Evolutionary conservation across 2,329 filamentous ascomycete species (phyloP), one percentile per base, ranked within the genome.

Genomic region (Paraconiothyrium brasiliense): DNA sequence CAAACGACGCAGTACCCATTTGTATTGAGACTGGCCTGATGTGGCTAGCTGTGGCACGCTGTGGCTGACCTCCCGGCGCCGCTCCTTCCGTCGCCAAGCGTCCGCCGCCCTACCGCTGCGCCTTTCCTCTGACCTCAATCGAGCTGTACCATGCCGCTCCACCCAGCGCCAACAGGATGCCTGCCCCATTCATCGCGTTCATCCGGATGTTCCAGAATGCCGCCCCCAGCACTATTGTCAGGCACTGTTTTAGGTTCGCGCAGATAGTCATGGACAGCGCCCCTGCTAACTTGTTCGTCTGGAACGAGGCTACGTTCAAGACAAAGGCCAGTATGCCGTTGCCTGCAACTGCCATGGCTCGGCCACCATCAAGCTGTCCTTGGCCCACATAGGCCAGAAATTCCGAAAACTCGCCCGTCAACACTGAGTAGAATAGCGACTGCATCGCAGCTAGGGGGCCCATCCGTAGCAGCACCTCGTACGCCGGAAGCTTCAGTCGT

Each of bases 201-300:
- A 54, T 43, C 22, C 24, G 51, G 39, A 54, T 44, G 27, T 44
- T 43, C 51, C 51, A 54, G 9, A 54, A 43, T 10, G 51, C 51
- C 4, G 51, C 51, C 3, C 51, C 51, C 51, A 54, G 37, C 51
- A 54, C 51, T 8, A 54, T 54, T 24, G 51, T 54, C 35, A 54
- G 37, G 22, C 51, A 54, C 37, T 54, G 51, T 20, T 54, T 54
- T 5, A 54, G 24, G 37, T 54, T 54, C 37, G 51, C 51, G 51
- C 51, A 54, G 14, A 54, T 54, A 13, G 35, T 54, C 51, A 54
- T 54, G n/a, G 37, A 34, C n/a, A 57, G 43, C 32, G 54, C 54
- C 20, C 54, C 54, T 32, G 54, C 54, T 27, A 57, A 11, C 41
- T 57, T 57, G 54, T 57, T 57, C 54, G 54, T 39, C 44, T 57